Evolutionary conservation across 1,139 yeast species (phyloP).

Genomic region (Eremothecium cymbalariae): DNA sequence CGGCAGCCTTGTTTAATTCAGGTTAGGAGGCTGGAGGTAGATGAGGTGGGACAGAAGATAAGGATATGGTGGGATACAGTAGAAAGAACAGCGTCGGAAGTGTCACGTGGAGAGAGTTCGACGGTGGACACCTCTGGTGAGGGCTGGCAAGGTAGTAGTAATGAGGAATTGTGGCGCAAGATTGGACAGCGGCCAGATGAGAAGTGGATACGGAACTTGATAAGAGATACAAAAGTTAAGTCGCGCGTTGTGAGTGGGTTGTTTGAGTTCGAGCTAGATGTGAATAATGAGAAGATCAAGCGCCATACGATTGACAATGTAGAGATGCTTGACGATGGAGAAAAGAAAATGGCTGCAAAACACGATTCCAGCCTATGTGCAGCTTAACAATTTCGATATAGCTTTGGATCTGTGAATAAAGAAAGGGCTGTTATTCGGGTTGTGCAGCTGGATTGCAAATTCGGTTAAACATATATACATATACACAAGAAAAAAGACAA

Average conservation of each 20-base stretch:
- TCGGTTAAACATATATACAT: no score
- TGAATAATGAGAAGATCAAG: constrained; percentile 46
- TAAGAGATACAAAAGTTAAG: background rate
- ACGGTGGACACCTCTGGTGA: background rate
- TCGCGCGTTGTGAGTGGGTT: constrained; percentile 47
- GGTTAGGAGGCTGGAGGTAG: constrained; percentile 44
- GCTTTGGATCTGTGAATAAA: no score
- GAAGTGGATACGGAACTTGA: constrained; percentile 4
- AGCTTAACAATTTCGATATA: no score
- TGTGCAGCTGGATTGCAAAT: no score
- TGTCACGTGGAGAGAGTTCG: background rate
- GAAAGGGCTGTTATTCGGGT: no score
- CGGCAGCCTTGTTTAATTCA: constrained; percentile 34
- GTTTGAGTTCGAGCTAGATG: constrained; percentile 66
- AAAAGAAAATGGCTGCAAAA: no score
- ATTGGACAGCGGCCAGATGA: constrained; percentile 20
- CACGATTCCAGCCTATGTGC: no score
- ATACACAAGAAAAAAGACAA: no score
- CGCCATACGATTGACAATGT: constrained; percentile 77
- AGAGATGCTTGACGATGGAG: constrained; percentile 40
- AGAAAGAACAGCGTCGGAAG: background rate
- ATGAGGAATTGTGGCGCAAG: constrained; percentile 26
- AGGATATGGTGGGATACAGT: constrained; percentile 13
- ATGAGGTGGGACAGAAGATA: constrained; percentile 10
- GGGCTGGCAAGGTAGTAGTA: constrained; percentile 11